A percentile compares a stretch with the other conserved stretches of the same genome.
Conservation (phyloP, 1,139 yeast species). For the Lodderomyces beijingensis region DNA sequence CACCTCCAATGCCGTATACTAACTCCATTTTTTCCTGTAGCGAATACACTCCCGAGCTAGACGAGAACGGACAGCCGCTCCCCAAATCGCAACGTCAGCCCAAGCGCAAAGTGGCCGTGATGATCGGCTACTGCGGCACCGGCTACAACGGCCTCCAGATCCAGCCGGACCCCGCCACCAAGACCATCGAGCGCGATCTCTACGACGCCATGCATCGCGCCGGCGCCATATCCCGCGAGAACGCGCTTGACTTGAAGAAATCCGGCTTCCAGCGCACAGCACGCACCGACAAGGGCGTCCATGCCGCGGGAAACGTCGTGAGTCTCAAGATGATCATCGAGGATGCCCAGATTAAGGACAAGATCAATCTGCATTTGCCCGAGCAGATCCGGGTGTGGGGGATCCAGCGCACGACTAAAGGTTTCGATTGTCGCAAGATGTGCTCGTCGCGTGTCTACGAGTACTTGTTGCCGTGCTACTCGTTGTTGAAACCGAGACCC, state of each 20-base stretch:
- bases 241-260: constrained; percentile 85
- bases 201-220: constrained; percentile 82
- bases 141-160: constrained; percentile 98
- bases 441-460: constrained; percentile 94
- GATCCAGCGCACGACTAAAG: constrained; percentile 78
- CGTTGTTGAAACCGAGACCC: constrained; percentile 88
- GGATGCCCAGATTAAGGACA: constrained; percentile 70
- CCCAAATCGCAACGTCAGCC: constrained; percentile 64
- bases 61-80: constrained; percentile 59
- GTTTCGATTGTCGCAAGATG: constrained; percentile 92
- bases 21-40: constrained; percentile 23
- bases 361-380: constrained; percentile 73
- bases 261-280: constrained; percentile 95
- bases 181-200: constrained; percentile 88
- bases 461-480: constrained; percentile 85
- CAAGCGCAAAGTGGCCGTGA: constrained; percentile 84
- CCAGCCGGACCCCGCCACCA: constrained; percentile 72
- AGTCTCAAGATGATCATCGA: constrained; percentile 86
- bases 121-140: constrained; percentile 96
- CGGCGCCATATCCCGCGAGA: constrained; percentile 87
- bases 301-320: constrained; percentile 95
- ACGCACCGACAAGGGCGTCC: constrained; percentile 97
- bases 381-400: constrained; percentile 93
- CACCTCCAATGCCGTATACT: constrained; percentile 6
- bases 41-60: constrained; percentile 43